A percentile compares a stretch with the other conserved stretches of the same genome.
Evolutionary conservation across 345 rosid genomes (phyloP).

Genomic region (Microthlaspi erraticum): DNA sequence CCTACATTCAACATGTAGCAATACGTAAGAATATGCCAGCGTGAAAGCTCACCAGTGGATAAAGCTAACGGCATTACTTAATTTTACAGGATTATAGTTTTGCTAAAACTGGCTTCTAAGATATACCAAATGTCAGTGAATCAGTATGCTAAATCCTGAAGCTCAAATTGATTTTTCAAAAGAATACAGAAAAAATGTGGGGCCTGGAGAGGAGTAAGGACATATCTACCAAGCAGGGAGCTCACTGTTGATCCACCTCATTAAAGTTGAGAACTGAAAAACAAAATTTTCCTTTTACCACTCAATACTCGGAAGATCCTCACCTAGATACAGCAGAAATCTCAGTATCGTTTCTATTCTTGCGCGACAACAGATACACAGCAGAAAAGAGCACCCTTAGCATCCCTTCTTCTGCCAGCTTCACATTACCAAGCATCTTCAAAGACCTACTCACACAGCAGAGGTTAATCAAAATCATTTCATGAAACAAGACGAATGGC

Average conservation of each 20-base stretch:
- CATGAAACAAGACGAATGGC: constrained; percentile 17
- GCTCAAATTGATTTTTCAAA: constrained; percentile 19
- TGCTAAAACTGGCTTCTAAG: constrained; percentile 29
- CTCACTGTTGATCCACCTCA: constrained; percentile 25
- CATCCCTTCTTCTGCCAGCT: constrained; percentile 92
- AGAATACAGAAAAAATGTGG: constrained; percentile 22
- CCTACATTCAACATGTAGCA: constrained; percentile 56
- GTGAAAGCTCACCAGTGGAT: constrained; percentile 31
- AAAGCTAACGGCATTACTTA: constrained; percentile 23
- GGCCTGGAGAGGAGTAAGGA: constrained; percentile 10
- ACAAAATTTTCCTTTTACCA: constrained; percentile 29
- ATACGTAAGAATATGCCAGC: constrained; percentile 27
- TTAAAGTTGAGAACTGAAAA: constrained; percentile 18
- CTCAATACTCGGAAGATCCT: constrained; percentile 37
- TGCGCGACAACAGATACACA: constrained; percentile 69
- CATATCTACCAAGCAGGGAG: constrained; percentile 23
- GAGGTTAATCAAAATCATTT: constrained; percentile 20
- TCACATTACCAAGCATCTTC: constrained; percentile 74
- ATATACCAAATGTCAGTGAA: constrained; percentile 23
- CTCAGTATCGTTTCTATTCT: constrained; percentile 72
- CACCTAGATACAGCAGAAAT: constrained; percentile 89
- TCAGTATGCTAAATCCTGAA: constrained; percentile 20
- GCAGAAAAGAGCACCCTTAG: constrained; percentile 80
- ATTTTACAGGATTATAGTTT: constrained; percentile 16
- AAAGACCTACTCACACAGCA: constrained; percentile 70